Base-by-base conservation (phyloP, 768 basidiomycete species). In the Collybiopsis luxurians region DNA sequence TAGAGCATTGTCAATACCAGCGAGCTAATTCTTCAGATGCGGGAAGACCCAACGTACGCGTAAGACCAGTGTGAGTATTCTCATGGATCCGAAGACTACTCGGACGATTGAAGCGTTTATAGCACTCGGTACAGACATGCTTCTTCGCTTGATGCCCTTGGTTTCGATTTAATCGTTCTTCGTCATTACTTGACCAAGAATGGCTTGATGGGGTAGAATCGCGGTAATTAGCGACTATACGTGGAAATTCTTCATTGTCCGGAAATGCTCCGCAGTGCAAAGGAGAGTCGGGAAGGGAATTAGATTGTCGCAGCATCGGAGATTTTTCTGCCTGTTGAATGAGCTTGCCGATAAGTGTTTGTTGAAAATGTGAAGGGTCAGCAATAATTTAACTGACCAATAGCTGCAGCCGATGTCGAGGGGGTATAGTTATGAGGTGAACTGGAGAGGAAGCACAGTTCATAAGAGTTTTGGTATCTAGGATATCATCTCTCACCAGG, bases 11-110 rank as follows among this genome's bases (percentile, higher is more conserved):
- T 43, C 17, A 48, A 19, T n/a, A 30, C 19, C 23, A 12, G 3
- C n/a, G 3, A 2, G 28, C 21, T 45, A 28, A 17, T 10, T 0
- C 21, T 9, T 10, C 30, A 24, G 15, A 7, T 23, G 9, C 13
- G 5, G n/a, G 27, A 53, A 42, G 42, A 7, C 13, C 15, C 31
- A 34, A 67, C 85, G 66, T 66, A 88, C 86, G 86, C 59, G 83
- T 86, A 19, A 77, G 84, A 12, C 86, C 86, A 3, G 84, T 86
- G 64, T 88, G 86, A 1, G 83, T 86, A 63, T 86, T 86, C 48
- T 81, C 75, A 64, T 87, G 86, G 40, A 86, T 86, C 26, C 78
- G 72, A 47, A 87, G 73, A 66, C 85, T 86, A 60, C 83, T 85
- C 6, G 87, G 87, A 6, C 87, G 76, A 66, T 86, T 86, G 69